Conservation (phyloP, 2,329 filamentous ascomycete species). For the Cryphonectria nitschkei region DNA sequence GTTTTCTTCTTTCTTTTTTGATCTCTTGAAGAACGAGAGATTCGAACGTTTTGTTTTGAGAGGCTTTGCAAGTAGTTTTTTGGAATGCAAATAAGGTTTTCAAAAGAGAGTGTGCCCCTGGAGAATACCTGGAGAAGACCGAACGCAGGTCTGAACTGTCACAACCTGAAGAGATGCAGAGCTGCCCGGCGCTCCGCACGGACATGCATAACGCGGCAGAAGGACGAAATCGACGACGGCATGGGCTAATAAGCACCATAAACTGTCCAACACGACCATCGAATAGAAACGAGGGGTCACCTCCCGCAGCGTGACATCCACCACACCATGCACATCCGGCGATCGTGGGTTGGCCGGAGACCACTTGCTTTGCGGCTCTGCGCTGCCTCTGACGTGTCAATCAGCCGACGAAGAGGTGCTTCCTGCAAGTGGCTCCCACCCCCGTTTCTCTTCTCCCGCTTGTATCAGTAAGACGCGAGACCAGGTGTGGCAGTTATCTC, state of each 20-base stretch:
- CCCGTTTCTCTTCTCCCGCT: neutral
- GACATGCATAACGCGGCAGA: conserved; percentile 12
- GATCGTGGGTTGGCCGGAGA: conserved; percentile 14
- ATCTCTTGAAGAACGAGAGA: neutral
- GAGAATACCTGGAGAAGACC: neutral
- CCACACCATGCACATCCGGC: conserved; percentile 7
- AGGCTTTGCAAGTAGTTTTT: neutral
- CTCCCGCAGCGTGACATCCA: conserved; percentile 14
- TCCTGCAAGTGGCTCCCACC: conserved; percentile 24
- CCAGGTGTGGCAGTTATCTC: conserved; percentile 20
- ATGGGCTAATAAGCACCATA: conserved; percentile 12
- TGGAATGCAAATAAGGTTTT: neutral
- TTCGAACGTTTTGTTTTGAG: neutral
- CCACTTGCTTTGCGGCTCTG: conserved; percentile 28
- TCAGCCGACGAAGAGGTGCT: conserved; percentile 24
- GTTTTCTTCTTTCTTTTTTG: no score
- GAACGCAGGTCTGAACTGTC: neutral
- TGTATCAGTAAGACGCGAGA: conserved; percentile 7
- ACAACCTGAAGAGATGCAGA: conserved; percentile 12
- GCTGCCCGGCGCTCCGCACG: conserved; percentile 12
- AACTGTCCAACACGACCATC: conserved; percentile 11
- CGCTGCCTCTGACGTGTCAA: conserved; percentile 29
- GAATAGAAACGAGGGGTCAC: conserved; percentile 22
- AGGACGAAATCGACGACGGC: conserved; percentile 3
- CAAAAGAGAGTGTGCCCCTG: neutral